These are phyloP conservation scores for Sodiomyces alkalinus DNA, from an alignment of 2,329 filamentous ascomycete genomes.

Conservation along the genomic window DNA sequence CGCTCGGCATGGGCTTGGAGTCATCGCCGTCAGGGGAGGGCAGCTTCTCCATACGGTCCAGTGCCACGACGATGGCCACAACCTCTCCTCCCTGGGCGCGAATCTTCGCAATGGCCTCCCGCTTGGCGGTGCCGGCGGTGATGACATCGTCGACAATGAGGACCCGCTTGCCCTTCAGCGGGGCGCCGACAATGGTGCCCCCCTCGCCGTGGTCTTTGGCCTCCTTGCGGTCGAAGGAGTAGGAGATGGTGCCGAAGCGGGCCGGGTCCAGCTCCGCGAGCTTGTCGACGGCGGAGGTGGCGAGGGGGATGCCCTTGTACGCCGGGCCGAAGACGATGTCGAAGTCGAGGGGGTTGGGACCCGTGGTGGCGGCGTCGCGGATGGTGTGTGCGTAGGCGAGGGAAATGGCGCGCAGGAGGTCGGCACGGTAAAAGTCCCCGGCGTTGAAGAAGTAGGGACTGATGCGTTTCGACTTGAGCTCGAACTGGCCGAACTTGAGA, in stretches of 20 bases:
- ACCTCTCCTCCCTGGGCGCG: conserved; percentile 70
- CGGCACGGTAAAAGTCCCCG: conserved; percentile 71
- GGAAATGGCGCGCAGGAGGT: conserved; percentile 62
- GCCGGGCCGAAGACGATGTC: conserved; percentile 88
- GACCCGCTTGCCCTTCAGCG: conserved; percentile 69
- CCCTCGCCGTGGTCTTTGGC: conserved; percentile 93
- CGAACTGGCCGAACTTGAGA: conserved; percentile 71
- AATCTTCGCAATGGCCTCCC: conserved; percentile 85
- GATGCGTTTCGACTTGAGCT: conserved; percentile 78
- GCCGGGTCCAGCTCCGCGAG: conserved; percentile 53
- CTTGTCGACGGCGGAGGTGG: conserved; percentile 60
- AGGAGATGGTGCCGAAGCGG: conserved; percentile 56
- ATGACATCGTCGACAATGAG: conserved; percentile 95
- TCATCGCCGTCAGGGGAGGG: conserved; percentile 50
- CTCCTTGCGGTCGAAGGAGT: conserved; percentile 92
- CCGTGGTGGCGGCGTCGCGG: conserved; percentile 26
- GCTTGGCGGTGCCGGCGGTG: conserved; percentile 85
- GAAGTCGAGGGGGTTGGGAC: conserved; percentile 34
- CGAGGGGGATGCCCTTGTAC: conserved; percentile 95
- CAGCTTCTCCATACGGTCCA: conserved; percentile 78
- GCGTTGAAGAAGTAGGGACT: conserved; percentile 99
- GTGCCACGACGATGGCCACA: conserved; percentile 73
- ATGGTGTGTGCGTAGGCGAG: conserved; percentile 65
- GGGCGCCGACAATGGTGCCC: conserved; percentile 78
- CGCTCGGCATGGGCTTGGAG: conserved; percentile 55